Evolutionary conservation across 2,329 filamentous ascomycete species (phyloP).

Genomic region (Macrophomina tecta): DNA sequence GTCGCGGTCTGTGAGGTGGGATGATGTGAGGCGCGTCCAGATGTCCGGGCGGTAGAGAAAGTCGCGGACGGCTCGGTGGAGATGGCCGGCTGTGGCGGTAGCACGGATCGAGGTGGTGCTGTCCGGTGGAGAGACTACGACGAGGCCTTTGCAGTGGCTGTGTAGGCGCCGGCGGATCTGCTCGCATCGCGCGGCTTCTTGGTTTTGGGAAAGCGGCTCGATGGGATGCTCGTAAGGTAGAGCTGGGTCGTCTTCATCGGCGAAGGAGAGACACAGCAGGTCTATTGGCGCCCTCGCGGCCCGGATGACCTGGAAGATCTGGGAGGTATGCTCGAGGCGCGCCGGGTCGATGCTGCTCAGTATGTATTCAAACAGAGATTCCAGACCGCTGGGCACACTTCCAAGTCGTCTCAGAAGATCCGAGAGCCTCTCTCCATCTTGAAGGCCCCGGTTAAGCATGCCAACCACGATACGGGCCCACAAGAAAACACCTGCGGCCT

Average conservation of each 20-base stretch:
- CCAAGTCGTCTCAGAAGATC: slow-evolving; percentile 33
- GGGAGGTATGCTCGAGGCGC: slow-evolving; percentile 30
- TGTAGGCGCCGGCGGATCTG: background rate
- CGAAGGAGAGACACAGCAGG: slow-evolving; percentile 22
- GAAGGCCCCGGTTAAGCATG: slow-evolving; percentile 24
- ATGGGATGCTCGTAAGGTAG: background rate
- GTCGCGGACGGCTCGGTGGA: slow-evolving; percentile 29
- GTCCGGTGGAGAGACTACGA: background rate
- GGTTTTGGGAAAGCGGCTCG: background rate
- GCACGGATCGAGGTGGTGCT: background rate
- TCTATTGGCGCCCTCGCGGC: background rate
- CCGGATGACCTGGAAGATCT: slow-evolving; percentile 27
- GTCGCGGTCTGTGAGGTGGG: background rate
- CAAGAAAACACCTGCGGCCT: slow-evolving; percentile 24
- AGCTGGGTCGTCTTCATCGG: slow-evolving; percentile 8
- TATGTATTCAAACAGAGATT: slow-evolving; percentile 33
- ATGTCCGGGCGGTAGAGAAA: slow-evolving; percentile 16
- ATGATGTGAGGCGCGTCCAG: slow-evolving; percentile 6
- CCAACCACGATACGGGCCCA: slow-evolving; percentile 22
- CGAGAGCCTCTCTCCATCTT: slow-evolving; percentile 30
- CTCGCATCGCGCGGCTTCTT: slow-evolving; percentile 7
- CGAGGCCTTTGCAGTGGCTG: slow-evolving; percentile 21
- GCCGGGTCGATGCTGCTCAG: slow-evolving; percentile 31
- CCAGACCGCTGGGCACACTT: slow-evolving; percentile 32
- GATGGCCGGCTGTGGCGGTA: slow-evolving; percentile 10